phyloP scores from a whole-genome alignment of 192 early-diverging fungal species.

The Coemansia sp. region DNA sequence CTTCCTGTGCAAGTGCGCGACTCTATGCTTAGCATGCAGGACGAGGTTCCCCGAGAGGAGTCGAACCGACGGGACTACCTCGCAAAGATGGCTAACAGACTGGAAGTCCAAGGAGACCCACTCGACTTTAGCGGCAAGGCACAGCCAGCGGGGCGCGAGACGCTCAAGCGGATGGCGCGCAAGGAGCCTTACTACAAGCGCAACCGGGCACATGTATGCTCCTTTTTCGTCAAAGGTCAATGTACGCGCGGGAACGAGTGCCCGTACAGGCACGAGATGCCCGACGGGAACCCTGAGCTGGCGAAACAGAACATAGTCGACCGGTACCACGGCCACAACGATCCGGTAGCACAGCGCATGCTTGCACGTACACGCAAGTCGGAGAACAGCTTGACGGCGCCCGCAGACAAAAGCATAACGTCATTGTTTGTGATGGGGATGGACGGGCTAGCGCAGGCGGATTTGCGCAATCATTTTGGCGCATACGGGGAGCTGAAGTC shows the following conservation, averaged over 20 bases:
- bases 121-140: constrained; percentile 39
- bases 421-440: constrained; percentile 85
- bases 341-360: constrained; percentile 91
- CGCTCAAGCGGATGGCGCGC: constrained; percentile 81
- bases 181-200: constrained; percentile 90
- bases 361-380: constrained; percentile 59
- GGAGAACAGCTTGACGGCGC: constrained; percentile 56
- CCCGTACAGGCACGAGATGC: constrained; percentile 95
- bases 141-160: constrained; percentile 53
- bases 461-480: constrained; percentile 72
- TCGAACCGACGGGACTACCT: constrained; percentile 89
- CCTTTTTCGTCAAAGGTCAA: constrained; percentile 92
- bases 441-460: constrained; percentile 69
- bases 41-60: constrained; percentile 77
- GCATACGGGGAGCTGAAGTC: constrained; percentile 90
- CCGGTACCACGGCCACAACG: constrained; percentile 91
- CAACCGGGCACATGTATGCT: constrained; percentile 88
- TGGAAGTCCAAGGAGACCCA: constrained; percentile 20
- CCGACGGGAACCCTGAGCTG: constrained; percentile 73
- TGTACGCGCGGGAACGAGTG: constrained; percentile 95
- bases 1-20: constrained; percentile 95
- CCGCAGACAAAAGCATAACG: constrained; percentile 80
- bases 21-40: constrained; percentile 71
- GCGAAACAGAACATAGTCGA: constrained; percentile 93
- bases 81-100: constrained; percentile 66